Conservation (phyloP, 345 rosid genomes). For the Salix arbutifolia region DNA sequence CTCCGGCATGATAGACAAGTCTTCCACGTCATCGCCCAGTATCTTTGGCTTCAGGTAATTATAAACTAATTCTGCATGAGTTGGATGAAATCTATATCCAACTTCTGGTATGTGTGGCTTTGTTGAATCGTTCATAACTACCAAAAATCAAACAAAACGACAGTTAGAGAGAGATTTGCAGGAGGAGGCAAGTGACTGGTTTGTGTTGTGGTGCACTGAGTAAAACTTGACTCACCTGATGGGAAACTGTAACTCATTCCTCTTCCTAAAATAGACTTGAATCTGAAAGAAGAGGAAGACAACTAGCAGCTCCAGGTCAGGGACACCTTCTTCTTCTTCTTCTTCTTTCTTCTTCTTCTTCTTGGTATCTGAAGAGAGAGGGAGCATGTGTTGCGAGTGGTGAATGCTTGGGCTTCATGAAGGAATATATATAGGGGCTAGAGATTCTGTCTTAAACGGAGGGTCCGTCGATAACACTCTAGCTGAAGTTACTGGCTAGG, state of each 20-base stretch:
- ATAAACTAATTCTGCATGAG: constrained; percentile 37
- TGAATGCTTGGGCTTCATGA: no score
- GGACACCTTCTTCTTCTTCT: no score
- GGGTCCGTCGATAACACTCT: not conserved
- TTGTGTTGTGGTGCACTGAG: no score
- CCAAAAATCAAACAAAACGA: not conserved
- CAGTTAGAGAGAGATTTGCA: not conserved
- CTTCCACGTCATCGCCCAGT: not conserved
- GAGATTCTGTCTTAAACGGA: not conserved
- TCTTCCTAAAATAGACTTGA: constrained; percentile 15
- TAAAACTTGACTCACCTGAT: not conserved
- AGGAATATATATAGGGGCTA: not conserved
- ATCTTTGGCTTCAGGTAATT: constrained; percentile 29
- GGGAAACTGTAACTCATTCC: constrained; percentile 13
- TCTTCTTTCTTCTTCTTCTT: no score
- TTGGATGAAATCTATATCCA: constrained; percentile 39
- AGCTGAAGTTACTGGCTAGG: not conserved
- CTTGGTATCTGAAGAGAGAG: no score
- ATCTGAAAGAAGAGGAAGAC: not conserved
- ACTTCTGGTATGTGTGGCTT: not conserved
- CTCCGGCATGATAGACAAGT: constrained; percentile 17
- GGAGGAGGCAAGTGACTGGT: not conserved
- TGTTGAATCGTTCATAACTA: not conserved
- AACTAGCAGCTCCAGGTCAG: no score
- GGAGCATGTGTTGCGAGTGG: not conserved